These are phyloP conservation scores for Colletotrichum musae DNA, from an alignment of 2,329 filamentous ascomycete species.

Conservation along the genomic window DNA sequence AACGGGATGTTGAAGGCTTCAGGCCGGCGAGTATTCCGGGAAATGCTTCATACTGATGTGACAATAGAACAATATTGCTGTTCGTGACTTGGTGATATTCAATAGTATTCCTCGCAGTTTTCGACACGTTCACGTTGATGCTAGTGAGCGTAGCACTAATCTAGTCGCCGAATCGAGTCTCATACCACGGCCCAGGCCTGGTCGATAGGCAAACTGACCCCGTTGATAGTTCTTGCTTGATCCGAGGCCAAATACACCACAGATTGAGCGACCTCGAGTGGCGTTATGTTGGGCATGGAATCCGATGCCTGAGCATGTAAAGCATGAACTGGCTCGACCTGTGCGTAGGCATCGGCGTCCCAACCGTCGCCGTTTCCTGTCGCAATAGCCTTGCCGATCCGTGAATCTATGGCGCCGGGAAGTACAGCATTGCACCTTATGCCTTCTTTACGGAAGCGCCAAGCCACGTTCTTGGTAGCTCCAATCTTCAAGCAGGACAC, in stretches of 20 bases:
- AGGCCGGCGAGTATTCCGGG: no score
- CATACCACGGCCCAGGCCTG: conserved; percentile 53
- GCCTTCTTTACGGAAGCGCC: conserved; percentile 58
- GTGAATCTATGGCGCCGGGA: conserved; percentile 51
- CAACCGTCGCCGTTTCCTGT: conserved; percentile 41
- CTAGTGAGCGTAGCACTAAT: neutral
- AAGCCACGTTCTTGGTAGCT: conserved; percentile 63
- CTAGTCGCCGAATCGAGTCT: neutral
- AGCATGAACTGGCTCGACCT: conserved; percentile 48
- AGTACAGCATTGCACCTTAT: conserved; percentile 49
- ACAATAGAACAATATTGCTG: no score
- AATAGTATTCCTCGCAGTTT: no score
- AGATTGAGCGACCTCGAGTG: conserved; percentile 52
- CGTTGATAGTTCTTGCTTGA: conserved; percentile 53
- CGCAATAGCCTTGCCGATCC: conserved; percentile 47
- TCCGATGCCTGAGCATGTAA: conserved; percentile 46
- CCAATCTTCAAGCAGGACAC: conserved; percentile 49
- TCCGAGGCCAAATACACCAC: conserved; percentile 55
- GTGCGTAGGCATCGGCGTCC: conserved; percentile 46
- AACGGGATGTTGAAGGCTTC: no score
- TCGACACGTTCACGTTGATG: no score
- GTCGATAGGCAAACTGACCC: conserved; percentile 53
- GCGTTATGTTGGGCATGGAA: conserved; percentile 45
- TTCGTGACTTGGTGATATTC: no score
- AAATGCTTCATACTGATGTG: no score